Percentiles rank a stretch among this genome's conserved stretches.
These are phyloP conservation scores for Torrubiellomyces zombiae DNA, from an alignment of 2,329 filamentous ascomycete species.

Conservation along the genomic window DNA sequence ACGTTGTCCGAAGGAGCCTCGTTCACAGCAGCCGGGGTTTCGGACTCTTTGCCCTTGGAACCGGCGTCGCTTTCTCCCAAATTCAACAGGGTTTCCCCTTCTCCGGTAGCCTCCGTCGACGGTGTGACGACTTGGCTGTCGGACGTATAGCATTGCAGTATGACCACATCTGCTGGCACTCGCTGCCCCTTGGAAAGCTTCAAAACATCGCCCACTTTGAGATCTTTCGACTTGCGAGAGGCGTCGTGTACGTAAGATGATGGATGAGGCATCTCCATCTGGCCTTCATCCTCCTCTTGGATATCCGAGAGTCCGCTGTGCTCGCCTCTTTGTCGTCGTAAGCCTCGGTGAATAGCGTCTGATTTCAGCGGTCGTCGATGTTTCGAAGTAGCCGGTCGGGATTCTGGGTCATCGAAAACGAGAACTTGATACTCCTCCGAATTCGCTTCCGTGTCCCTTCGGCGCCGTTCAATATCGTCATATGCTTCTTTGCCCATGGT, in stretches of 20 bases:
- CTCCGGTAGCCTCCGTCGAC: slow-evolving; percentile 13
- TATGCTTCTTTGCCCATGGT: slow-evolving; percentile 91
- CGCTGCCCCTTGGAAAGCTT: slow-evolving; percentile 85
- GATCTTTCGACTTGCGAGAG: slow-evolving; percentile 66
- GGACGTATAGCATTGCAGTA: slow-evolving; percentile 61
- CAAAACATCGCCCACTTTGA: slow-evolving; percentile 90
- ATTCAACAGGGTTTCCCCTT: slow-evolving; percentile 25
- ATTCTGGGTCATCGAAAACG: slow-evolving; percentile 44
- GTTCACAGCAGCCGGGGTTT: slow-evolving; percentile 9
- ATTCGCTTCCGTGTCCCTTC: slow-evolving; percentile 85
- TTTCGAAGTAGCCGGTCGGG: slow-evolving; percentile 21
- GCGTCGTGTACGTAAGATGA: slow-evolving; percentile 46
- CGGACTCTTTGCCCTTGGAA: slow-evolving; percentile 19
- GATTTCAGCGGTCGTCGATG: slow-evolving; percentile 27
- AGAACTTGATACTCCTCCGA: slow-evolving; percentile 74
- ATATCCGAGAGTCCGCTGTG: slow-evolving; percentile 40
- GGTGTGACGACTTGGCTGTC: slow-evolving; percentile 25
- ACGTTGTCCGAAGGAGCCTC: slow-evolving; percentile 25
- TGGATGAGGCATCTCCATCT: slow-evolving; percentile 18
- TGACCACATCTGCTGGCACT: slow-evolving; percentile 85
- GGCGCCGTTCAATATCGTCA: slow-evolving; percentile 75
- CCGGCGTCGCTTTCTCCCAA: slow-evolving; percentile 20
- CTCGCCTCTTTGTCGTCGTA: slow-evolving; percentile 14
- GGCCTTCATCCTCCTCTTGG: slow-evolving; percentile 50
- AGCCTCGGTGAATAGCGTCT: slow-evolving; percentile 12